Evolutionary conservation across 139 green algal species (phyloP).

Genomic region (Astrephomene gubernaculifera): DNA sequence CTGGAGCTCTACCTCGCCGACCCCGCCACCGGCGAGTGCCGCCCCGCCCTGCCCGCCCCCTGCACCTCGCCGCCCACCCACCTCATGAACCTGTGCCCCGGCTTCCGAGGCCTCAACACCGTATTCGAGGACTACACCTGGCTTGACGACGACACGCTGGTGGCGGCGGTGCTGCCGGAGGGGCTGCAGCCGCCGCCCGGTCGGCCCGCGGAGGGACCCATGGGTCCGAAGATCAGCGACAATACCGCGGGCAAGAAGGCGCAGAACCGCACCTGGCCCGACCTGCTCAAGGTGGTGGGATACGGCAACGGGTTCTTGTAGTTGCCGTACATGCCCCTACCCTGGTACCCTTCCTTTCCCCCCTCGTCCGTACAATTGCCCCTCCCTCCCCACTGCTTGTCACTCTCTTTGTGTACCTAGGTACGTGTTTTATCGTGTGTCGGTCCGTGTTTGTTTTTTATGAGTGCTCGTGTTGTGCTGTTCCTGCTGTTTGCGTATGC

Average conservation of each 20-base stretch:
- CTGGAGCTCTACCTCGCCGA: constrained; percentile 94
- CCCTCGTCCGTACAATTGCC: no score
- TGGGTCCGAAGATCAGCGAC: constrained; percentile 87
- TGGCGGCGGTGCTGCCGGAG: constrained; percentile 65
- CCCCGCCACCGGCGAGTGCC: constrained; percentile 70
- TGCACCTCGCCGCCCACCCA: not conserved
- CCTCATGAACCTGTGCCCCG: not conserved
- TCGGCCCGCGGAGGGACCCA: constrained; percentile 63
- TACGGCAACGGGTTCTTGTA: not conserved
- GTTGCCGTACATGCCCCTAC: no score
- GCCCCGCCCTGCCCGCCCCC: not conserved
- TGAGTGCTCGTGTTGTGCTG: no score
- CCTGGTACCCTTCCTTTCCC: no score
- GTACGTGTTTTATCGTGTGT: no score
- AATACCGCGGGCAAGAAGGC: constrained; percentile 79
- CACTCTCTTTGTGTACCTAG: no score
- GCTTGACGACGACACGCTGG: constrained; percentile 87
- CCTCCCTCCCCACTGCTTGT: no score
- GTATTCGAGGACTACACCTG: constrained; percentile 81
- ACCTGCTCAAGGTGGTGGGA: constrained; percentile 85
- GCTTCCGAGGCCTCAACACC: constrained; percentile 56
- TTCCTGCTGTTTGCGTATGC: no score
- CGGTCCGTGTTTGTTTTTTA: no score
- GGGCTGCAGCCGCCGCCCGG: not conserved
- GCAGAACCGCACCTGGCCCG: constrained; percentile 93